phyloP scores from a whole-genome alignment of 2,329 filamentous ascomycete genomes.

The Spiromastix sp. region DNA sequence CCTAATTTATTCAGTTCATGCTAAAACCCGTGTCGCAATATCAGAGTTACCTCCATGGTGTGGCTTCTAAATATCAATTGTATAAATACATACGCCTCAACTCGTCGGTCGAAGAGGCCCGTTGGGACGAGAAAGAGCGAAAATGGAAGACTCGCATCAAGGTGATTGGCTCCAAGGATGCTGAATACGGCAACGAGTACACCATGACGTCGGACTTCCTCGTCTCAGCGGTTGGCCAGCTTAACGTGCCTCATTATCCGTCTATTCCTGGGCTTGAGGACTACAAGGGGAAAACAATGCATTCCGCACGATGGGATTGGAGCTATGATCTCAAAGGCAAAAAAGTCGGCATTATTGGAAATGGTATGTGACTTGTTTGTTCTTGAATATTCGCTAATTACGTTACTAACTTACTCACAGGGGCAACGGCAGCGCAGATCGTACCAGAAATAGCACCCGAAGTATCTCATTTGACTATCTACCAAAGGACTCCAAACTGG shows the following conservation, averaged over 20 bases:
- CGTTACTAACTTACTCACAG: constrained; percentile 18
- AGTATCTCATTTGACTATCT: constrained; percentile 41
- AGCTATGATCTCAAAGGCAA: constrained; percentile 45
- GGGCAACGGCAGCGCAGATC: constrained; percentile 49
- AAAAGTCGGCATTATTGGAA: constrained; percentile 49
- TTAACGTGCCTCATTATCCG: constrained; percentile 45
- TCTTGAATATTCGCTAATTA: too few relatives aligned
- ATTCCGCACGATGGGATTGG: constrained; percentile 52
- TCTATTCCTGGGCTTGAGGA: constrained; percentile 37
- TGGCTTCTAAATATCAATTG: constrained; percentile 45
- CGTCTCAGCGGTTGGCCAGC: constrained; percentile 48
- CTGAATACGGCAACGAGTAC: constrained; percentile 43
- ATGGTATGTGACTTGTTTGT: constrained; percentile 30
- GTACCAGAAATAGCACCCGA: constrained; percentile 46
- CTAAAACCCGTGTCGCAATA: too few relatives aligned
- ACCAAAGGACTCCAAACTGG: constrained; percentile 52
- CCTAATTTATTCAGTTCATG: neutral
- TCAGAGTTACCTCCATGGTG: constrained; percentile 40
- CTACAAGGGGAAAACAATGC: constrained; percentile 45
- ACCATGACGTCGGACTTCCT: constrained; percentile 46
- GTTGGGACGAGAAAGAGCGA: constrained; percentile 43
- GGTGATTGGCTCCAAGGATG: constrained; percentile 43
- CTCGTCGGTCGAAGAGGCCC: constrained; percentile 41
- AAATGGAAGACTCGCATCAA: constrained; percentile 43
- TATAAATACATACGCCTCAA: constrained; percentile 50